phyloP scores from a whole-genome alignment of 208 protist genomes.

The Leishmania mexicana region DNA sequence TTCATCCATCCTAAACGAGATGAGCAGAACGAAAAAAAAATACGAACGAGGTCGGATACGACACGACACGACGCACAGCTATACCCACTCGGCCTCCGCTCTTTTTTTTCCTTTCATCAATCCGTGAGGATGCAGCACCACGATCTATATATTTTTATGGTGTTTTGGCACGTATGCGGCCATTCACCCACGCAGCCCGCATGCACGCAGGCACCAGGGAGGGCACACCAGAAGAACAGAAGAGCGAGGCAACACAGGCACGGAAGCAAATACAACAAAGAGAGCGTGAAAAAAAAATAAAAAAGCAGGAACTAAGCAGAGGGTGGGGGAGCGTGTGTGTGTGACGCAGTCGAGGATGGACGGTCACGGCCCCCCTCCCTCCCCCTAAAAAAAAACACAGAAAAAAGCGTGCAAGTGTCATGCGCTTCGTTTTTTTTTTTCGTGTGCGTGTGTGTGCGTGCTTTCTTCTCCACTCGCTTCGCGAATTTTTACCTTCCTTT shows the following conservation, averaged over 20 bases:
- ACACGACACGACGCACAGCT: background rate
- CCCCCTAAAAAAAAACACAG: no score
- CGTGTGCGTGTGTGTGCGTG: no score
- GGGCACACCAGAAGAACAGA: background rate
- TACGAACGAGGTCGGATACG: background rate
- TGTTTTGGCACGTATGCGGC: background rate
- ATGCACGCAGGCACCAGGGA: background rate
- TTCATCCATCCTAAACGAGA: background rate
- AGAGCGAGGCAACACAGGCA: background rate
- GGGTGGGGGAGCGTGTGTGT: background rate
- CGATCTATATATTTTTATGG: background rate
- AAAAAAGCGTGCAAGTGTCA: no score
- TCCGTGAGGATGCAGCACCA: background rate
- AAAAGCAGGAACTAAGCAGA: background rate
- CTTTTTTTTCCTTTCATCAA: background rate
- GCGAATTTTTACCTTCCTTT: no score
- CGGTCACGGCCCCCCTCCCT: no score
- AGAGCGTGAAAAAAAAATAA: background rate
- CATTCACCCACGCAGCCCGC: background rate
- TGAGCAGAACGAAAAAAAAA: background rate
- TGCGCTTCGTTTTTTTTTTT: no score
- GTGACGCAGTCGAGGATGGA: no score
- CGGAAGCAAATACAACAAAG: slow-evolving; percentile 3
- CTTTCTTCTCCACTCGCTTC: no score
- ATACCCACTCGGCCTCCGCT: background rate